phyloP scores from a whole-genome alignment of 2,329 filamentous ascomycete genomes.

The Penicillium sclerotiorum region DNA sequence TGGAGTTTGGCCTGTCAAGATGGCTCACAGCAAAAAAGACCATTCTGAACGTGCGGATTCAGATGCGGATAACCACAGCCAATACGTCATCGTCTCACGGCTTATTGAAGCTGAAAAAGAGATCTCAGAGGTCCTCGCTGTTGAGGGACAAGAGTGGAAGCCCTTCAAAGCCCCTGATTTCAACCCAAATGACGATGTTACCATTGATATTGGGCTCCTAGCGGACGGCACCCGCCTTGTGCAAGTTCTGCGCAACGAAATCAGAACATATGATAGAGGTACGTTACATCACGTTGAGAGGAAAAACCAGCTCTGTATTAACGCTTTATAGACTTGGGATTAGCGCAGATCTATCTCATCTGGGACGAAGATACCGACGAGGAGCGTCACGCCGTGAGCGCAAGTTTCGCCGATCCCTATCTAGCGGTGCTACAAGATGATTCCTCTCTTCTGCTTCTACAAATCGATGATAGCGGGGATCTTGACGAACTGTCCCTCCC shows the following conservation, averaged over 20 bases:
- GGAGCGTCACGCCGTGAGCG: conserved; percentile 73
- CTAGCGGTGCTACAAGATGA: conserved; percentile 83
- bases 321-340: conserved; percentile 67
- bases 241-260: conserved; percentile 82
- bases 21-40: conserved; percentile 49
- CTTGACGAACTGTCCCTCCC: conserved; percentile 76
- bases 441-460: conserved; percentile 74
- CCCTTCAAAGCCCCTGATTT: conserved; percentile 83
- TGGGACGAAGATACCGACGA: conserved; percentile 84
- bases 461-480: conserved; percentile 79
- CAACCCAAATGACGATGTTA: conserved; percentile 83
- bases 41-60: conserved; percentile 52
- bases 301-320: neutral
- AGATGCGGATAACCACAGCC: conserved; percentile 63
- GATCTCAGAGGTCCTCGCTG: conserved; percentile 74
- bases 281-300: conserved; percentile 4
- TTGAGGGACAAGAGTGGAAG: conserved; percentile 74
- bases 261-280: conserved; percentile 90
- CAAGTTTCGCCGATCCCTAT: conserved; percentile 85
- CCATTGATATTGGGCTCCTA: conserved; percentile 81
- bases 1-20: conserved; percentile 78
- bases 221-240: conserved; percentile 80
- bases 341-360: conserved; percentile 91
- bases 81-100: conserved; percentile 82
- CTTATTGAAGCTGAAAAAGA: conserved; percentile 66